These are phyloP conservation scores for Serpula lacrymans DNA, from an alignment of 768 basidiomycete genomes.

Conservation along the genomic window DNA sequence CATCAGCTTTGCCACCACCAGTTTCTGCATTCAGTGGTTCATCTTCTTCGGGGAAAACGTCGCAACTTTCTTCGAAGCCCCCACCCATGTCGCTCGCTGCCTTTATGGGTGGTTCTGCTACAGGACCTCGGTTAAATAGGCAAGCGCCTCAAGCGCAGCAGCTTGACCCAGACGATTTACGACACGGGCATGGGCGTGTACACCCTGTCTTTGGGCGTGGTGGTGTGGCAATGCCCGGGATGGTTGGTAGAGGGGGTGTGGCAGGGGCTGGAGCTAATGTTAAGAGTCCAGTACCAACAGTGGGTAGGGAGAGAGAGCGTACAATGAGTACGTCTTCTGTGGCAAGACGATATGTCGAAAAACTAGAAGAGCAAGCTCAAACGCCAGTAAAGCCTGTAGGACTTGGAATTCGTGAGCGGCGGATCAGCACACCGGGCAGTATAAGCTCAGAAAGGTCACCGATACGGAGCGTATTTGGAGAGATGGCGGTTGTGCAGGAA, in stretches of 20 bases:
- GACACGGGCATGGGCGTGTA: conserved; percentile 44
- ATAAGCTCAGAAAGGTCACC: background rate
- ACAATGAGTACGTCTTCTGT: conserved; percentile 33
- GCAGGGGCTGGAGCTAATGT: conserved; percentile 1
- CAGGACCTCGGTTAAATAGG: conserved; percentile 69
- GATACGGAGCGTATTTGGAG: conserved; percentile 1
- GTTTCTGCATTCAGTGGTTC: background rate
- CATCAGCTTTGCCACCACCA: background rate
- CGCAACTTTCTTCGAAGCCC: conserved; percentile 21
- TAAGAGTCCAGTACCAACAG: conserved; percentile 6
- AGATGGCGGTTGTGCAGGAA: conserved; percentile 8
- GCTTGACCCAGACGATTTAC: conserved; percentile 65
- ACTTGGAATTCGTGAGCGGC: conserved; percentile 42
- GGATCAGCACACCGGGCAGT: conserved; percentile 44
- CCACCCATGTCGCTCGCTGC: conserved; percentile 70
- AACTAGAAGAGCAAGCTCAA: conserved; percentile 34
- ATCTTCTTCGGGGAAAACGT: background rate
- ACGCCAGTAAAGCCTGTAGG: conserved; percentile 28
- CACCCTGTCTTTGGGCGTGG: conserved; percentile 78
- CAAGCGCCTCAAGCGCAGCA: conserved; percentile 71
- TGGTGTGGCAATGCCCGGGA: conserved; percentile 74
- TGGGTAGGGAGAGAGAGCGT: conserved; percentile 22
- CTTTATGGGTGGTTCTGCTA: conserved; percentile 77
- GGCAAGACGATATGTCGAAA: conserved; percentile 33
- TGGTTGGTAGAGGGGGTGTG: conserved; percentile 33